Evolutionary conservation across 345 rosid genomes (phyloP), one percentile per base, ranked within the genome.

Genomic region (Murraya paniculata): DNA sequence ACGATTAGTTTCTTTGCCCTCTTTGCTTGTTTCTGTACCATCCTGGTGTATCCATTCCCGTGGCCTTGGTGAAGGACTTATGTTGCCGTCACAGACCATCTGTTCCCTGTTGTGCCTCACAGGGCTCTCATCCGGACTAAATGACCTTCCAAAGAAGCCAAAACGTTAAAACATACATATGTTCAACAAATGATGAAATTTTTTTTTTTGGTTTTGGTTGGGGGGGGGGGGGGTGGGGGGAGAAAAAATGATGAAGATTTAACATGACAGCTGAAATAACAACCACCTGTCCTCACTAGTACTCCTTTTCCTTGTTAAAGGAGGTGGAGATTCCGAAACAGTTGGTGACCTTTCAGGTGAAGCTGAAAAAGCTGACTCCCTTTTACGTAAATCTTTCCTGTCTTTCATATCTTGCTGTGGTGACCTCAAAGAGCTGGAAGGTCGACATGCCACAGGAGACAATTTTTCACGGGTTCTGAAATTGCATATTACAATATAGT

Each of bases 201-300:
- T 2, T 41, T 41, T 41, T 45, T 13, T 45, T 45, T 45, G 10
- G 2, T 39, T 10, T 6, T 0, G 4, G 35, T 0, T 3, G 4
- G 5, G 35, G 35, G 4, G 9, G 1, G 38, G 11, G 2, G 41
- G 3, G 45, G 45, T 11, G 13, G 4, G 11, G 50, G 50, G 4
- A 0, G 4, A 3, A 33, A 76, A 53, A 66, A 33, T 58, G 5
- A 7, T 5, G 10, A 72, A 10, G 58, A 18, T 19, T 31, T 38
- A 28, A 5, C 57, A 10, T 19, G 41, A 27, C 71, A 73, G n/a
- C 39, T 60, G 6, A 71, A 6, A 39, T 9, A 61, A 62, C 6
- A 56, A 89, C 90, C 92, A 86, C 79, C 74, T 59, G 48, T 80
- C 85, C 58, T 82, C 79, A 36, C 83, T 74, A 57, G 71, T 64